These are phyloP conservation scores for Flaveria robusta DNA, from an alignment of 129 eudicot genomes.

Conservation along the genomic window DNA sequence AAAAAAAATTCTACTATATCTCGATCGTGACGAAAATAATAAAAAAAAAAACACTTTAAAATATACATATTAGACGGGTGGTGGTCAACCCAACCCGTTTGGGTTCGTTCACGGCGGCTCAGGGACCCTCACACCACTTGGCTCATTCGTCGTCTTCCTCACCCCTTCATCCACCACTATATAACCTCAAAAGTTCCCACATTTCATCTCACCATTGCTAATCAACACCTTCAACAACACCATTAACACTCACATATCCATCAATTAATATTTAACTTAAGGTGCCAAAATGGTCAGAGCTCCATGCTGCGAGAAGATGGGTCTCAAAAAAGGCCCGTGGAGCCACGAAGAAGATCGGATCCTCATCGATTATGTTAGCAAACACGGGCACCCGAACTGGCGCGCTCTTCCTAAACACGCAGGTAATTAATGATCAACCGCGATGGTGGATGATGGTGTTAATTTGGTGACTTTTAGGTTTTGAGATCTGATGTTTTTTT, in stretches of 20 bases:
- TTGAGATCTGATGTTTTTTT: conserved; percentile 8
- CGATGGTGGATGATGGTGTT: no score
- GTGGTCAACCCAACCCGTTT: conserved; percentile 29
- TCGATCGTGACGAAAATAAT: neutral
- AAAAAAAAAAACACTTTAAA: neutral
- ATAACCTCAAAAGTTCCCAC: conserved; percentile 3
- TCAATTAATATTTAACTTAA: neutral
- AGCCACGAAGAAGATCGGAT: conserved; percentile 62
- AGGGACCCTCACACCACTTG: conserved; percentile 32
- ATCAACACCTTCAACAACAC: neutral
- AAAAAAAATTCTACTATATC: neutral
- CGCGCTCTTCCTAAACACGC: conserved; percentile 83
- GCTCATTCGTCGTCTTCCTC: conserved; percentile 22
- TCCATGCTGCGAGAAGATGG: conserved; percentile 83
- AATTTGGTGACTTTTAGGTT: neutral
- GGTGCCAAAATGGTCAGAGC: conserved; percentile 59
- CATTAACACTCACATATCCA: neutral
- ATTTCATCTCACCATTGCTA: conserved; percentile 19
- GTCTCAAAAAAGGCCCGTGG: conserved; percentile 90
- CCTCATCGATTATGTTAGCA: conserved; percentile 46
- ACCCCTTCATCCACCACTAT: neutral
- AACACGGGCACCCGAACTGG: conserved; percentile 76
- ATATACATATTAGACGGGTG: neutral
- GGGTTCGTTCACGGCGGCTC: conserved; percentile 15
- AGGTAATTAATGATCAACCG: conserved; percentile 35